phyloP scores from a whole-genome alignment of 78 protist species.

The Blattamonas nauphoetae region DNA sequence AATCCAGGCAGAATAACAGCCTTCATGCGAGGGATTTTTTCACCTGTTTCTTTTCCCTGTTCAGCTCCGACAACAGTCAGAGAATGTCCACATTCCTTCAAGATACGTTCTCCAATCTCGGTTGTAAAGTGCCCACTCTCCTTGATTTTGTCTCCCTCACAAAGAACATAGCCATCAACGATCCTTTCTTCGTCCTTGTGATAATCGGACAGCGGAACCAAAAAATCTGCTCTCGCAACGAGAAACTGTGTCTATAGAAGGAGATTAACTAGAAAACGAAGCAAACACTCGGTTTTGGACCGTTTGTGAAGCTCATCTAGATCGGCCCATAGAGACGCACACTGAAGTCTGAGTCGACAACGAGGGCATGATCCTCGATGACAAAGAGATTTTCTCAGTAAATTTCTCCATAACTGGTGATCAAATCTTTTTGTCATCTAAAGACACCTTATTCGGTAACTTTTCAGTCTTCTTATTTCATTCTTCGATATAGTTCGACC shows the following conservation, averaged over 20 bases:
- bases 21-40: neutral
- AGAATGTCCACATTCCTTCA: neutral
- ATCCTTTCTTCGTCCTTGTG: neutral
- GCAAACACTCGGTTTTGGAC: no score
- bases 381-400: no score
- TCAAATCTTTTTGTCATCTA: no score
- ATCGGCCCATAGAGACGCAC: no score
- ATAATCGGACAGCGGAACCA: constrained; percentile 6
- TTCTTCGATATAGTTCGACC: no score
- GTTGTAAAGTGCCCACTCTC: constrained; percentile 6
- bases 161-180: constrained; percentile 24
- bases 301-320: no score
- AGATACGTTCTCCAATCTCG: neutral
- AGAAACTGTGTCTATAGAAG: neutral
- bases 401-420: no score
- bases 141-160: neutral
- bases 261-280: no score
- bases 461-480: no score
- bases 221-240: constrained; percentile 7
- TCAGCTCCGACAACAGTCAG: neutral
- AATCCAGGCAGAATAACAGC: constrained; percentile 27
- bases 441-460: no score
- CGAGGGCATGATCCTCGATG: no score
- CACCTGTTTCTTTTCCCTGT: neutral
- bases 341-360: no score